These are phyloP conservation scores for Beta corolliflora DNA, from an alignment of 179 eudicot genomes.

Conservation along the genomic window DNA sequence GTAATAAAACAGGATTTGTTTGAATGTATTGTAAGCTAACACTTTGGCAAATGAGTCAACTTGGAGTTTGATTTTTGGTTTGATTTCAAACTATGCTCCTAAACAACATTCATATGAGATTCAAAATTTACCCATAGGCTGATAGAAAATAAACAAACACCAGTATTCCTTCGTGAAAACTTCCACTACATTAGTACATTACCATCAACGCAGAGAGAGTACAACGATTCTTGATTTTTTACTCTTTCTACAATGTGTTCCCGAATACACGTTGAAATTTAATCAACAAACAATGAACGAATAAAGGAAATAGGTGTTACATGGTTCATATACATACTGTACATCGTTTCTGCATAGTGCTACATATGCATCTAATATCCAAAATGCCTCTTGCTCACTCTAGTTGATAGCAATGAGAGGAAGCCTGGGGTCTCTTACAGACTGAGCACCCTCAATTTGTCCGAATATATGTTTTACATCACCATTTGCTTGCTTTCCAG, in stretches of 20 bases:
- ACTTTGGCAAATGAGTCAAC: too few relatives aligned
- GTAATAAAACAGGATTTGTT: too few relatives aligned
- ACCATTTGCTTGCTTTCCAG: slow-evolving; percentile 75
- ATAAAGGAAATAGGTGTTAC: slow-evolving; percentile 24
- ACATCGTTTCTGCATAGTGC: slow-evolving; percentile 31
- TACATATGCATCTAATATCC: slow-evolving; percentile 31
- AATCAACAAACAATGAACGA: slow-evolving; percentile 40
- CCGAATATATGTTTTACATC: slow-evolving; percentile 62
- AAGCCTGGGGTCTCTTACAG: slow-evolving; percentile 64
- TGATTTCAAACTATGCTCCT: too few relatives aligned
- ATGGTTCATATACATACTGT: slow-evolving; percentile 38
- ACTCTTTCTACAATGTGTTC: slow-evolving; percentile 11
- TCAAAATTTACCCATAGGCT: background rate
- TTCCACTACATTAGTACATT: background rate
- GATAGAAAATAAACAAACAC: background rate
- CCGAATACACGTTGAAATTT: slow-evolving; percentile 27
- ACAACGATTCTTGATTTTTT: slow-evolving; percentile 15
- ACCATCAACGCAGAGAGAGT: background rate
- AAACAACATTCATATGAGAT: background rate
- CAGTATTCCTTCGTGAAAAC: background rate
- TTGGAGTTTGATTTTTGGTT: too few relatives aligned
- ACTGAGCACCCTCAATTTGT: slow-evolving; percentile 43
- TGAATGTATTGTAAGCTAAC: too few relatives aligned
- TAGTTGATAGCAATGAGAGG: slow-evolving; percentile 81
- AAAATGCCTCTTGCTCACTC: slow-evolving; percentile 12